Base-by-base conservation (phyloP, 139 green algal species). In the Coelastrella sp. region DNA sequence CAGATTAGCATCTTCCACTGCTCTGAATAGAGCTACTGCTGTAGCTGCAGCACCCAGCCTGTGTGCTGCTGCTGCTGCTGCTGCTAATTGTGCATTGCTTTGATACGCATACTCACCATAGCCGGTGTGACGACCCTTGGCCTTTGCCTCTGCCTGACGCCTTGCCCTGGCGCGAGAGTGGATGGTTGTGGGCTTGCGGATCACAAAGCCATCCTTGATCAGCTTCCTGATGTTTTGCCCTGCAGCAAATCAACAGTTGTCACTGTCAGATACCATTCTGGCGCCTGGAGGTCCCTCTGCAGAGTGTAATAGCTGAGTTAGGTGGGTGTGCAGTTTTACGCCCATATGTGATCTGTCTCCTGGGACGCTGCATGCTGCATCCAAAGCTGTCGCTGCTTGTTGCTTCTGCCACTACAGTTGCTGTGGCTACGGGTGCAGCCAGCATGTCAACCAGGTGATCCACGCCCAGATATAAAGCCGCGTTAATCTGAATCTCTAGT, bases 221-320 rank as follows among this genome's bases (percentile, higher is more conserved):
- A 99, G 93, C 94, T 99, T 99, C 40, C 98, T 88, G 82, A 99
- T 96, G 89, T 99, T 99, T 87, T 99, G 97, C 80, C 97, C 97
- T 99, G 95, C 80, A 64, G 30, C 6, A 64, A 19, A 64, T 19
- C 21, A 64, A 27, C 4, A 64, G 7, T 9, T 21, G 30, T 5
- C 6, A n/a, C n/a, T n/a, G n/a, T n/a, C n/a, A n/a, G n/a, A n/a
- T n/a, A n/a, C n/a, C n/a, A n/a, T n/a, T n/a, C n/a, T n/a, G n/a
- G n/a, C n/a, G n/a, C n/a, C n/a, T n/a, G n/a, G n/a, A n/a, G n/a
- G n/a, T n/a, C n/a, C n/a, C n/a, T n/a, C n/a, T n/a, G n/a, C n/a
- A n/a, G n/a, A n/a, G n/a, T 57, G 48, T 57, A 4, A 4, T 57
- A 2, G 13, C 48, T 57, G 48, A 57, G 48, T 1, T 57, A 57